Base-by-base conservation (phyloP, 177 flowering plant species). In the Tripterygium wilfordii region DNA sequence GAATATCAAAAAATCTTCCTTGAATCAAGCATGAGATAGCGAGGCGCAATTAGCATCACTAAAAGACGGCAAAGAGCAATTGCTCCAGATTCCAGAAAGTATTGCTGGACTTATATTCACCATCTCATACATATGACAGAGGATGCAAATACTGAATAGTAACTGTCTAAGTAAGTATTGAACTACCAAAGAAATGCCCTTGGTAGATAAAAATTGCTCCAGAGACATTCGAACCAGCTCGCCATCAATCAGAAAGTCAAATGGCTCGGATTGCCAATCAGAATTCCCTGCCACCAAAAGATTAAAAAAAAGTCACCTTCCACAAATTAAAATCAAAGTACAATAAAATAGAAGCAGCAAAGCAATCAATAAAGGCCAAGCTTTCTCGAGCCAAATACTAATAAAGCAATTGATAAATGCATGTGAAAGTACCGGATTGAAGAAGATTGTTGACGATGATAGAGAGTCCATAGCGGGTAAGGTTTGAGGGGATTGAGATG, bases 141-240 rank as follows among this genome's bases (percentile, higher is more conserved):
- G n/a, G n/a, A n/a, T n/a, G n/a, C n/a, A n/a, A n/a, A n/a, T n/a
- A n/a, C n/a, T n/a, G n/a, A n/a, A n/a, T n/a, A n/a, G n/a, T n/a
- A n/a, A n/a, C n/a, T n/a, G n/a, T n/a, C n/a, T n/a, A n/a, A n/a
- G n/a, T n/a, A n/a, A n/a, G n/a, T n/a, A n/a, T n/a, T n/a, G n/a
- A n/a, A n/a, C 20, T 73, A 92, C 99, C 82, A 91, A 91, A 2
- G 97, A 82, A 46, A 92, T 83, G 62, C 89, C 91, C 69, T 89
- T 89, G 53, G 83, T 89, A 60, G 79, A 74, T 48, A 92, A 89
- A 62, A 92, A 84, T 64, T 86, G 67, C 45, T 83, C 96, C 27
- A 92, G 84, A 17, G 94, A 76, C 89, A 84, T 69, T 33, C 99
- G 76, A 42, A 92, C 72, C 48, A 92, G 71, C 70, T 86, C 91